A percentile compares a stretch with the other conserved stretches of the same genome.
Evolutionary conservation across 129 eudicot genomes (phyloP).

Genomic region (Flaveria trinervia): DNA sequence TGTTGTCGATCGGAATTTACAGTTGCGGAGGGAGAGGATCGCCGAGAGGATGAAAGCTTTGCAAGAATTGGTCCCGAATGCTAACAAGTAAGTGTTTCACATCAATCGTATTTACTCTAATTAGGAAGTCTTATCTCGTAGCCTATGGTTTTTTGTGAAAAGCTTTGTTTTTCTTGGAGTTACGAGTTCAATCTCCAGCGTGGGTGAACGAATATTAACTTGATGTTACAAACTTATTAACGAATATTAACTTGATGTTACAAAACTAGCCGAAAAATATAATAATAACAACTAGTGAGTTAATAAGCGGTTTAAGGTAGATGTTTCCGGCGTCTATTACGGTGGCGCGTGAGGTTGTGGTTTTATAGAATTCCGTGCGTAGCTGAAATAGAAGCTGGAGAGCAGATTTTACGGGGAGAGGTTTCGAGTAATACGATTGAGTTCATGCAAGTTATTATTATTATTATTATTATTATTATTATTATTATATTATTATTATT

Average conservation of each 20-base stretch:
- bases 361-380: constrained; percentile 34
- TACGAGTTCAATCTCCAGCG: no score
- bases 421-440: constrained; percentile 23
- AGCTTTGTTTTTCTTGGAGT: no score
- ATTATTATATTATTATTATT: neutral
- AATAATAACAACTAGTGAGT: no score
- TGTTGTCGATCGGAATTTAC: constrained; percentile 24
- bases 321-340: constrained; percentile 6
- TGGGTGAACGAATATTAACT: no score
- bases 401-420: constrained; percentile 46
- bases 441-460: constrained; percentile 9
- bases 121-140: no score
- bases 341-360: constrained; percentile 32
- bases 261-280: no score
- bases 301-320: neutral
- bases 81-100: constrained; percentile 55
- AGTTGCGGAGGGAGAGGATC: constrained; percentile 87
- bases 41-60: constrained; percentile 87
- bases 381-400: constrained; percentile 38
- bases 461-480: neutral
- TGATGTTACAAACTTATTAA: no score
- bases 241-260: no score
- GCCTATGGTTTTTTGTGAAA: no score
- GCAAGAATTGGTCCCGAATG: constrained; percentile 85
- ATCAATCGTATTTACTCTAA: no score